Evolutionary conservation across 805 yeast genomes (phyloP), one percentile per base, ranked within the genome.

Genomic region (Candida coquimbonensis): DNA sequence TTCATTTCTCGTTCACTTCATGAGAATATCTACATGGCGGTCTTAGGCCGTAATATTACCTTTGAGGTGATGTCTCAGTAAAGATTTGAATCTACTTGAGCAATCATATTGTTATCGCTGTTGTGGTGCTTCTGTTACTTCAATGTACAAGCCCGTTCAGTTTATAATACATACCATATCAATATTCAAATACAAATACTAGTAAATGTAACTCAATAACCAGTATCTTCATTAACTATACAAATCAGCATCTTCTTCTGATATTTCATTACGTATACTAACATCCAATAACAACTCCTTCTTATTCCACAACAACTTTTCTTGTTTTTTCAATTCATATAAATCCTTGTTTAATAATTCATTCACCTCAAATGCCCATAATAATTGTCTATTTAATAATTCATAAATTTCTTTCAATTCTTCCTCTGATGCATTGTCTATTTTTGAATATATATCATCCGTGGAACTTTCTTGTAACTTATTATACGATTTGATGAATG

Each of bases 241-340:
- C 31, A 29, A 29, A 29, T 3, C 12, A 8, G 12, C 7, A 4
- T 17, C 26, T 17, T 39, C 40, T 31, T 16, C 40, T 11, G 14
- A 26, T 19, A 21, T 27, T n/a, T 29, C 9, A 14, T 19, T n/a
- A 17, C 21, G 39, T 26, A 72, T 59, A 44, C 70, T 72, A 6
- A 72, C 70, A 44, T 74, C 74, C 25, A 75, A 50, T 16, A 75
- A 53, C 11, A 65, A 46, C 48, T 75, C 78, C 44, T 71, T 75
- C 7, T 60, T 52, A 7, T 61, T 45, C 72, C 74, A 73, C 26
- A 70, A 21, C 6, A 27, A 48, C 33, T 62, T 56, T 34, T 77
- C 61, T 38, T 66, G 66, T 36, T 63, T 60, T 38, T 60, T 53
- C 13, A 65, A 46, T 1, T 61, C 50, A 1, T 44, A 42, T 31